Evolutionary conservation across 225 moss, liverwort and hornwort species (phyloP).

Genomic region (Sphagnum tenellum): DNA sequence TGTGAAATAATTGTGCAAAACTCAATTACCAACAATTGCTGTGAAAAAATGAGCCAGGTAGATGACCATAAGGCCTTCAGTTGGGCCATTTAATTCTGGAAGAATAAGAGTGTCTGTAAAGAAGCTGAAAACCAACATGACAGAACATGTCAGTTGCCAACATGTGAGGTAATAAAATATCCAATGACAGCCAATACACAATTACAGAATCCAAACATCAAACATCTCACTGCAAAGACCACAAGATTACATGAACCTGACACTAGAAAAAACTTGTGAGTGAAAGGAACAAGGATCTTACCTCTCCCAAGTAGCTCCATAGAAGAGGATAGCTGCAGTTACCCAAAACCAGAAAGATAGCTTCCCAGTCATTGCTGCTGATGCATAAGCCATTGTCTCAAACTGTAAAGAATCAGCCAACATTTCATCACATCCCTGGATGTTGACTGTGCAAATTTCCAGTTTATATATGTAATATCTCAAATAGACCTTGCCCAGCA

Average conservation of each 20-base stretch:
- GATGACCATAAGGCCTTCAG: constrained; percentile 83
- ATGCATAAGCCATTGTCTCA: constrained; percentile 80
- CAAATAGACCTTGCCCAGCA: too few species aligned
- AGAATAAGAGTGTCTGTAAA: constrained; percentile 93
- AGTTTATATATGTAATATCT: too few species aligned
- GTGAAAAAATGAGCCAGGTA: constrained; percentile 68
- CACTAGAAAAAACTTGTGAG: too few species aligned
- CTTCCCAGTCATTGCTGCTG: constrained; percentile 68
- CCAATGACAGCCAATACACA: too few species aligned
- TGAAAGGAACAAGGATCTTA: constrained; percentile 6
- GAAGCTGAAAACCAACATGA: constrained; percentile 39
- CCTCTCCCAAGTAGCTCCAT: constrained; percentile 97
- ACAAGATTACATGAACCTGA: too few species aligned
- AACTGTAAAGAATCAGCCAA: constrained; percentile 42
- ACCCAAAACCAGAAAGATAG: constrained; percentile 71
- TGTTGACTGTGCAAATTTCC: too few species aligned
- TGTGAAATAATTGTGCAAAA: too few species aligned
- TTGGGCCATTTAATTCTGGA: constrained; percentile 93
- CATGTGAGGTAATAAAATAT: too few species aligned
- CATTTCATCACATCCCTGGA: too few species aligned
- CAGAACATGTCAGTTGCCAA: too few species aligned
- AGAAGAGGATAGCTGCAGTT: constrained; percentile 76
- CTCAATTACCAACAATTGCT: constrained; percentile 55
- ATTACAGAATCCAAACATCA: too few species aligned
- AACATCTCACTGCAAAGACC: too few species aligned